Conservation (phyloP, 805 yeast genomes). For the Wickerhamomyces bisporus region DNA sequence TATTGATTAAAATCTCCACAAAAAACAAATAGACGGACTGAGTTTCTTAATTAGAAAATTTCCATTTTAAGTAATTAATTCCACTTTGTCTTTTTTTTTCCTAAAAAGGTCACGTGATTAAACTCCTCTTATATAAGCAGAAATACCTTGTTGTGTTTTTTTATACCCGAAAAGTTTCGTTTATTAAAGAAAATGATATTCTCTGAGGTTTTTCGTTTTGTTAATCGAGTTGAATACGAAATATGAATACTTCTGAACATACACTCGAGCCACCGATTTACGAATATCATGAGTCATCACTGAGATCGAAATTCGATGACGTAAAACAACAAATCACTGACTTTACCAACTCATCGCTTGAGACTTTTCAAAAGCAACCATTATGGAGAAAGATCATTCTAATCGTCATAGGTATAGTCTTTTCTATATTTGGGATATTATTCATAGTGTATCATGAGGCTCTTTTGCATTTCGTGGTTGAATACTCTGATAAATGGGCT, state of each 20-base stretch:
- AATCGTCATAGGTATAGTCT: neutral
- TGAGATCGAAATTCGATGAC: neutral
- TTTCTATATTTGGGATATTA: conserved; percentile 4
- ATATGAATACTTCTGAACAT: neutral
- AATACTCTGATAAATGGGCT: conserved; percentile 22
- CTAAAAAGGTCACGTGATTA: too few species aligned
- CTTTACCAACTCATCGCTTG: neutral
- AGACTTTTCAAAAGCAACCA: conserved; percentile 1
- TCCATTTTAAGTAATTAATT: neutral
- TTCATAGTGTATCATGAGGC: conserved; percentile 16
- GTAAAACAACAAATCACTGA: neutral
- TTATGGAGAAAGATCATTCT: conserved; percentile 1
- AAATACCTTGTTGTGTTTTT: too few species aligned
- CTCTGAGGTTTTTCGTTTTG: too few species aligned
- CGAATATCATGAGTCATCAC: neutral
- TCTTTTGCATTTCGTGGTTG: conserved; percentile 14
- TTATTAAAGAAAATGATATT: too few species aligned
- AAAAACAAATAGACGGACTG: neutral
- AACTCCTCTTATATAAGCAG: too few species aligned
- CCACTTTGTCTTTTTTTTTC: too few species aligned
- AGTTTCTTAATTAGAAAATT: neutral
- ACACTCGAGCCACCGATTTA: neutral
- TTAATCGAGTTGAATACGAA: neutral
- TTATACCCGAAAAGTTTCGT: too few species aligned
- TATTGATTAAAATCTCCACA: conserved; percentile 2